Evolutionary conservation across 2,329 filamentous ascomycete genomes (phyloP).

Genomic region (Pseudocercospora vitis): DNA sequence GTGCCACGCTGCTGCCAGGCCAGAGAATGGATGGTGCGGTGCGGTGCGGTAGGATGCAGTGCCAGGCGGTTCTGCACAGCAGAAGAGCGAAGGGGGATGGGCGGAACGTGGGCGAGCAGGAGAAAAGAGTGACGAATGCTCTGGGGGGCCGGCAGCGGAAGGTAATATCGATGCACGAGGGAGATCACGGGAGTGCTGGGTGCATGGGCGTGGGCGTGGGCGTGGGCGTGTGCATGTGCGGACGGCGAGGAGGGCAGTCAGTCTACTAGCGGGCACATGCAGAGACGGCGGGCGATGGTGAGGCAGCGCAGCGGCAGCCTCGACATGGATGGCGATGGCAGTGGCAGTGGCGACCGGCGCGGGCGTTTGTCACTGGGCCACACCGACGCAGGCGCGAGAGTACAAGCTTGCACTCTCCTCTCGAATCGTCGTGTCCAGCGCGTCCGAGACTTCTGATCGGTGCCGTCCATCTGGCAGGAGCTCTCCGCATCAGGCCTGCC

Average conservation of each 20-base stretch:
- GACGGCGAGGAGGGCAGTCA: not conserved
- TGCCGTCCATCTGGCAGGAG: too few species aligned
- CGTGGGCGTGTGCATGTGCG: too few species aligned
- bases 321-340: not conserved
- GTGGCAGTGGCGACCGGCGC: too few species aligned
- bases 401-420: not conserved
- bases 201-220: not conserved
- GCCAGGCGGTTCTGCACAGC: too few species aligned
- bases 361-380: too few species aligned
- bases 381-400: not conserved
- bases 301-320: not conserved
- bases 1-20: not conserved
- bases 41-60: not conserved
- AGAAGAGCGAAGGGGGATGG: not conserved
- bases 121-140: not conserved
- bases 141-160: not conserved
- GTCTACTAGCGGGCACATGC: too few species aligned
- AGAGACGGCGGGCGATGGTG: not conserved
- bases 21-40: not conserved
- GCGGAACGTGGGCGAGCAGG: constrained; percentile 1
- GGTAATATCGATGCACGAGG: constrained; percentile 1
- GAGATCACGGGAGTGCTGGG: not conserved
- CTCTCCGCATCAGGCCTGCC: too few species aligned
- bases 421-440: too few species aligned
- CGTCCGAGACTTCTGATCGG: too few species aligned